These are phyloP conservation scores for Bipolaris victoriae DNA, from an alignment of 2,329 filamentous ascomycete genomes.

Conservation along the genomic window DNA sequence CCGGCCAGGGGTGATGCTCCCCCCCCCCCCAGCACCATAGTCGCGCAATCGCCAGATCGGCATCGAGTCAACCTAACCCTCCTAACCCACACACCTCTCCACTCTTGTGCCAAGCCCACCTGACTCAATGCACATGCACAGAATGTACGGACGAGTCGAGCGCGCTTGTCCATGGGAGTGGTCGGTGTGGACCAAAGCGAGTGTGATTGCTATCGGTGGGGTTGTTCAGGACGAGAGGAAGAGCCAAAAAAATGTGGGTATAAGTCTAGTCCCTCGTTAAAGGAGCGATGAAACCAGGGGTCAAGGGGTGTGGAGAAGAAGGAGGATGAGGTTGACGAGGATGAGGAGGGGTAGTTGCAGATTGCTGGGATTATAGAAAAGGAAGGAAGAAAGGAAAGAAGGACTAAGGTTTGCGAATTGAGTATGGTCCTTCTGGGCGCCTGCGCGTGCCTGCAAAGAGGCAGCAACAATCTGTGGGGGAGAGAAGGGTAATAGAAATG, in stretches of 20 bases:
- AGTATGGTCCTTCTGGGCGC: too few species aligned
- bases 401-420: neutral
- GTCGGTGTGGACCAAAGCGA: neutral
- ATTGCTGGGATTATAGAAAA: neutral
- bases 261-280: neutral
- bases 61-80: neutral
- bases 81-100: too few species aligned
- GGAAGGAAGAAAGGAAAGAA: too few species aligned
- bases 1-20: neutral
- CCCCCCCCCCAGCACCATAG: neutral
- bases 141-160: neutral
- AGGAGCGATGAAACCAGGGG: slow-evolving; percentile 13
- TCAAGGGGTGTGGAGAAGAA: neutral
- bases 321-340: too few species aligned
- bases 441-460: too few species aligned
- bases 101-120: too few species aligned
- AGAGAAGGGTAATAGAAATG: neutral
- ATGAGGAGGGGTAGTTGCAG: neutral
- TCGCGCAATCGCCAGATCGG: slow-evolving; percentile 6
- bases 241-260: too few species aligned
- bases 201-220: slow-evolving; percentile 1
- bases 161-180: too few species aligned
- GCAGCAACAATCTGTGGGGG: neutral
- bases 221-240: too few species aligned
- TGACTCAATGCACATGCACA: too few species aligned